These are phyloP conservation scores for Pneumocystis murina DNA, from an alignment of 1,139 yeast genomes.

Conservation along the genomic window DNA sequence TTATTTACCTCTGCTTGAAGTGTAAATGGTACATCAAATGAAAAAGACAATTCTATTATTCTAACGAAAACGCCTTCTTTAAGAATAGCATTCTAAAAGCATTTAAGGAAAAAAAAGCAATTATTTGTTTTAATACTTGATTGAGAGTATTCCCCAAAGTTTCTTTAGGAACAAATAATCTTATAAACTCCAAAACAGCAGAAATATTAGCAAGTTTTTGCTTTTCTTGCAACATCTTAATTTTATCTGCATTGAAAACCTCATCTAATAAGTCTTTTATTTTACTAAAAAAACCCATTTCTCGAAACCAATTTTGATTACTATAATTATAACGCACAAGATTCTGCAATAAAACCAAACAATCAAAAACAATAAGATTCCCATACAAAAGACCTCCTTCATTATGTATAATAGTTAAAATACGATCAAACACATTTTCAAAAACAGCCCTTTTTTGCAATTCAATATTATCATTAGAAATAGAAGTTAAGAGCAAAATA, in stretches of 20 bases:
- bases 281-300: constrained; percentile 38
- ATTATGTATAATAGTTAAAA: constrained; percentile 60
- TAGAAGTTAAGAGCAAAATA: constrained; percentile 53
- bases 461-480: constrained; percentile 69
- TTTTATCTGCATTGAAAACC: constrained; percentile 19
- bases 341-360: constrained; percentile 58
- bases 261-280: background rate
- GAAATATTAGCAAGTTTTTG: constrained; percentile 23
- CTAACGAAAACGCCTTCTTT: constrained; percentile 49
- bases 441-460: constrained; percentile 89
- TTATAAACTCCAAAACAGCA: constrained; percentile 56
- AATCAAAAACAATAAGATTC: constrained; percentile 68
- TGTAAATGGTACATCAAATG: constrained; percentile 41
- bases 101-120: background rate
- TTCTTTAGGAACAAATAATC: constrained; percentile 60
- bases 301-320: constrained; percentile 77
- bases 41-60: constrained; percentile 54
- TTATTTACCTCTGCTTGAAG: constrained; percentile 38
- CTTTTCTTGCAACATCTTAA: constrained; percentile 18
- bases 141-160: constrained; percentile 47
- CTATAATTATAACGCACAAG: constrained; percentile 71
- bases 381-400: constrained; percentile 90
- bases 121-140: constrained; percentile 27
- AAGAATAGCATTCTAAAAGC: constrained; percentile 30
- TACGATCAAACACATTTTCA: constrained; percentile 74